Base-by-base conservation (phyloP, 2,329 filamentous ascomycete genomes). In the Penicillium sp. region DNA sequence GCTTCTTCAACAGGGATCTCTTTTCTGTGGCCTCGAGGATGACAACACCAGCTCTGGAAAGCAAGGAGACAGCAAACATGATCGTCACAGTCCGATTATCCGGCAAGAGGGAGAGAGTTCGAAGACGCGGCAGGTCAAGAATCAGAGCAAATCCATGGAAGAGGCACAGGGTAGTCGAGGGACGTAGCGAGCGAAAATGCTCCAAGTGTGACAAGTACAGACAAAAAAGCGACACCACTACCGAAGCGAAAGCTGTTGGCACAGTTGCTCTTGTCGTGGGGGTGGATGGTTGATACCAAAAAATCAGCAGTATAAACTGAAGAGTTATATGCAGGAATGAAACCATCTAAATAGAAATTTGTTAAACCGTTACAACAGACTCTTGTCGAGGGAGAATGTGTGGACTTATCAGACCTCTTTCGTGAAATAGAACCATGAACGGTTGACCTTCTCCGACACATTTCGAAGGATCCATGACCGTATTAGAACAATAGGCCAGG, bases 21-120 rank as follows among this genome's bases (percentile, higher is more conserved):
- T 83, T 83, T n/a, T 75, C 72, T 35, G 64, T 68, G 19, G 74
- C 70, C 65, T 82, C 81, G 1, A 79, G 68, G 9, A 75, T 63
- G 3, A 80, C 65, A 4, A 80, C 58, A n/a, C 75, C 60, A 6
- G 75, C 19, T 53, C 81, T 81, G 35, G 78, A 58, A 2, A 66
- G 72, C 19, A 50, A 59, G 11, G 50, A 31, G 13, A 53, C 44
- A 7, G 58, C 50, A 44, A 65, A 62, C 11, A 62, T 8, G 13
- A 43, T 13, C 14, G 53, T 47, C 14, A 66, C 50, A 5, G 35
- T 46, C 4, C 48, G 53, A 26, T 58, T 59, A n/a, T 48, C 19
- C 1, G 57, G 55, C 44, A 64, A 54, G 2, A 65, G 59, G 43
- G 49, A 61, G 3, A 66, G n/a, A 7, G 62, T 66, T 8, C 63